Conservation (phyloP, 202 grass and related monocot species). For the Carex sylvatica region DNA sequence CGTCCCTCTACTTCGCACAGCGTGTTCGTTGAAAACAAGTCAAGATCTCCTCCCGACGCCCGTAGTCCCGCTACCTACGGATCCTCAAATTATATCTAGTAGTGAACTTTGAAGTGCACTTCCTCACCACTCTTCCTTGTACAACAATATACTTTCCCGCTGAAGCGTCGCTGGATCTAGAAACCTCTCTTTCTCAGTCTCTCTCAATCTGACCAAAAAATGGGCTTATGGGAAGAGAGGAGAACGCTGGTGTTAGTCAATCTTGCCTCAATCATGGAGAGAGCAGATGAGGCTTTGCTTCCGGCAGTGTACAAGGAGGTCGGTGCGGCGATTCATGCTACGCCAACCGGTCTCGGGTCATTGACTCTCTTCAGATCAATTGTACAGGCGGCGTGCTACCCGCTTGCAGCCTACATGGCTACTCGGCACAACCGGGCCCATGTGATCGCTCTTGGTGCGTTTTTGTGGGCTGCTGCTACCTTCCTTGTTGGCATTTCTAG, state of each 20-base stretch:
- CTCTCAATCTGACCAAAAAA: not conserved
- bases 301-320: constrained; percentile 87
- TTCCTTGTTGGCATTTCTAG: constrained; percentile 78
- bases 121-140: not conserved
- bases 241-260: constrained; percentile 64
- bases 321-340: constrained; percentile 59
- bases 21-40: not conserved
- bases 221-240: constrained; percentile 27
- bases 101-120: not conserved
- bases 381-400: constrained; percentile 77
- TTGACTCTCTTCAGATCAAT: constrained; percentile 76
- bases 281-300: constrained; percentile 78
- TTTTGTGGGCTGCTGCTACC: constrained; percentile 81
- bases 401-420: constrained; percentile 78
- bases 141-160: not conserved
- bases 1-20: too few species aligned
- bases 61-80: too few species aligned
- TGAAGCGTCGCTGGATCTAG: not conserved
- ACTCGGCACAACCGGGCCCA: constrained; percentile 62
- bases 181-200: not conserved
- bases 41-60: not conserved
- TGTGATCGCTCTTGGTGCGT: constrained; percentile 57
- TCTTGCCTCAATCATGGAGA: constrained; percentile 81
- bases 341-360: constrained; percentile 61
- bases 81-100: not conserved